phyloP scores from a whole-genome alignment of 106 monocot genomes.

The Iris macrosiphon region DNA sequence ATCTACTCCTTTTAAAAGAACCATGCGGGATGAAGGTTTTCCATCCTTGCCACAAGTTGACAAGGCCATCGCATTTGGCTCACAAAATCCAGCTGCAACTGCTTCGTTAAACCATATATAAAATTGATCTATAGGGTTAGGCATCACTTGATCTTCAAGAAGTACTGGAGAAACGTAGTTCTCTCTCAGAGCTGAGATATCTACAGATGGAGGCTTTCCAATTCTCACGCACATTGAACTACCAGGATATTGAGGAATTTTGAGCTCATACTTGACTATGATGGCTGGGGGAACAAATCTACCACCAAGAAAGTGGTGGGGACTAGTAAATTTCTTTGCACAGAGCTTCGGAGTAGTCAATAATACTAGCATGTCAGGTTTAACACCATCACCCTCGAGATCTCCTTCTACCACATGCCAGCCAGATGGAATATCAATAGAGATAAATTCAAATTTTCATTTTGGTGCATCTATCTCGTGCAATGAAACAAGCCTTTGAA shows the following conservation, averaged over 20 bases:
- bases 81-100: slow-evolving; percentile 66
- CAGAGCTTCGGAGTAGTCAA: slow-evolving; percentile 95
- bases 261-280: slow-evolving; percentile 50
- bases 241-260: slow-evolving; percentile 77
- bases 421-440: slow-evolving; percentile 98
- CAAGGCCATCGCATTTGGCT: slow-evolving; percentile 97
- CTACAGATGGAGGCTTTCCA: slow-evolving; percentile 67
- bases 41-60: slow-evolving; percentile 71
- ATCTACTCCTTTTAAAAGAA: slow-evolving; percentile 85
- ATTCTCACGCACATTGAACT: slow-evolving; percentile 94
- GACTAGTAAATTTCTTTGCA: slow-evolving; percentile 81
- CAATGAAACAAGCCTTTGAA: slow-evolving; percentile 52
- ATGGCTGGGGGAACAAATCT: slow-evolving; percentile 94
- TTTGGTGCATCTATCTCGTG: slow-evolving; percentile 18
- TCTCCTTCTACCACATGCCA: slow-evolving; percentile 99
- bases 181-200: slow-evolving; percentile 79
- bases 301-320: slow-evolving; percentile 95
- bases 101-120: slow-evolving; percentile 88
- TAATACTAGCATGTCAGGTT: slow-evolving; percentile 98
- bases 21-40: slow-evolving; percentile 82
- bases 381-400: slow-evolving; percentile 55
- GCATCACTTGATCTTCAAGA: slow-evolving; percentile 53
- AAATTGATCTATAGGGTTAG: slow-evolving; percentile 81
- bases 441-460: slow-evolving; percentile 47
- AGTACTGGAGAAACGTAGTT: slow-evolving; percentile 94